Evolutionary conservation across 1,284 basidiomycete species (phyloP).

Genomic region (Rhodofomes roseus): DNA sequence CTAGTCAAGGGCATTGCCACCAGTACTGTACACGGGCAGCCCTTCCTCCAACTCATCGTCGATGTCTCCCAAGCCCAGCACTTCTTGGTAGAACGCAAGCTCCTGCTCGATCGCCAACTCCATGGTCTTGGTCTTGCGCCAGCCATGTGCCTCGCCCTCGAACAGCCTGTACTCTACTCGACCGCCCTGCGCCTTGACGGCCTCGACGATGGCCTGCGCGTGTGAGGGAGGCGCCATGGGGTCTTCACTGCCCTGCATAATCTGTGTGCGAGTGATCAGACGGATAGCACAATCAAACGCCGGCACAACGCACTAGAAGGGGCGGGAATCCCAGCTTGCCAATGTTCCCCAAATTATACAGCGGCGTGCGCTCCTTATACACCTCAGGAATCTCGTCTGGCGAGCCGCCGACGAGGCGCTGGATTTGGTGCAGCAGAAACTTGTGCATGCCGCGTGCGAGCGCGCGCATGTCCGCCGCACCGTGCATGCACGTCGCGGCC

Average conservation of each 20-base stretch:
- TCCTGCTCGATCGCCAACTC: conserved; percentile 35
- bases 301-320: conserved; percentile 34
- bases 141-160: conserved; percentile 45
- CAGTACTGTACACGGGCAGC: not conserved
- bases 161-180: conserved; percentile 36
- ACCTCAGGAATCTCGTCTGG: conserved; percentile 34
- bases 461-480: conserved; percentile 35
- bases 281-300: conserved; percentile 17
- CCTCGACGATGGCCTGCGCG: conserved; percentile 36
- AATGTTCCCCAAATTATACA: conserved; percentile 38
- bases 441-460: conserved; percentile 41
- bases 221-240: conserved; percentile 36
- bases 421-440: conserved; percentile 37
- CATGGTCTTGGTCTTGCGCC: conserved; percentile 35
- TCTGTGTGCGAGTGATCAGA: conserved; percentile 7
- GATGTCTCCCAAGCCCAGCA: not conserved
- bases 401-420: conserved; percentile 41
- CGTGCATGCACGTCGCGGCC: conserved; percentile 35
- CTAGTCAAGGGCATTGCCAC: not conserved
- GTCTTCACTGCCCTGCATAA: conserved; percentile 29
- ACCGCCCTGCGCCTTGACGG: conserved; percentile 29
- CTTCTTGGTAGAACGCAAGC: conserved; percentile 29
- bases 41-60: not conserved
- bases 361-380: conserved; percentile 38
- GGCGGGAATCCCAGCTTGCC: conserved; percentile 10